These are phyloP conservation scores for Henckelia pumila DNA, from an alignment of 257 asterid genomes.

Conservation along the genomic window DNA sequence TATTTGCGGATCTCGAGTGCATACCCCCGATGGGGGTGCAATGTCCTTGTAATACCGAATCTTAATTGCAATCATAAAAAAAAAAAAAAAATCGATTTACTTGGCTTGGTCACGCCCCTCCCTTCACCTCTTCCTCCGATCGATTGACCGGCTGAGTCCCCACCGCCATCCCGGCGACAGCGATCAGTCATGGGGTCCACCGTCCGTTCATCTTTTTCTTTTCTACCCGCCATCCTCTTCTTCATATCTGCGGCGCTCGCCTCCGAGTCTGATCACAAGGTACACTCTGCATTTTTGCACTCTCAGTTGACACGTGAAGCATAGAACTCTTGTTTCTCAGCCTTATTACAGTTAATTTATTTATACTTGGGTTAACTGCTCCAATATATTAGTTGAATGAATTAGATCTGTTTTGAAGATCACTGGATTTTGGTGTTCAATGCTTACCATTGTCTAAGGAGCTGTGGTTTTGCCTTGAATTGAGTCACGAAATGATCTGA, in stretches of 20 bases:
- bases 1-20: too few species aligned
- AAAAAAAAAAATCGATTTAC: too few species aligned
- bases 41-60: too few species aligned
- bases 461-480: background rate
- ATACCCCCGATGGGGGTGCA: too few species aligned
- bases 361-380: background rate
- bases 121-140: background rate
- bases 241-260: slow-evolving; percentile 39
- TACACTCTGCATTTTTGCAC: slow-evolving; percentile 16
- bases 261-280: slow-evolving; percentile 54
- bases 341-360: slow-evolving; percentile 8
- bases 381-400: background rate
- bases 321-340: slow-evolving; percentile 27
- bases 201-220: slow-evolving; percentile 29
- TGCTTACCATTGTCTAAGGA: background rate
- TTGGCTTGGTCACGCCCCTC: background rate
- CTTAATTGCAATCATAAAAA: too few species aligned
- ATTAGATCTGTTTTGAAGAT: background rate
- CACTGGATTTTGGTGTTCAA: background rate
- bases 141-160: slow-evolving; percentile 8
- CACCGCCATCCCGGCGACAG: slow-evolving; percentile 28
- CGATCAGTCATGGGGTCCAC: slow-evolving; percentile 30
- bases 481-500: too few species aligned
- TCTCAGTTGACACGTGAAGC: slow-evolving; percentile 12
- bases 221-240: slow-evolving; percentile 26